Evolutionary conservation across 345 rosid species (phyloP).

Genomic region (Microthlaspi erraticum): DNA sequence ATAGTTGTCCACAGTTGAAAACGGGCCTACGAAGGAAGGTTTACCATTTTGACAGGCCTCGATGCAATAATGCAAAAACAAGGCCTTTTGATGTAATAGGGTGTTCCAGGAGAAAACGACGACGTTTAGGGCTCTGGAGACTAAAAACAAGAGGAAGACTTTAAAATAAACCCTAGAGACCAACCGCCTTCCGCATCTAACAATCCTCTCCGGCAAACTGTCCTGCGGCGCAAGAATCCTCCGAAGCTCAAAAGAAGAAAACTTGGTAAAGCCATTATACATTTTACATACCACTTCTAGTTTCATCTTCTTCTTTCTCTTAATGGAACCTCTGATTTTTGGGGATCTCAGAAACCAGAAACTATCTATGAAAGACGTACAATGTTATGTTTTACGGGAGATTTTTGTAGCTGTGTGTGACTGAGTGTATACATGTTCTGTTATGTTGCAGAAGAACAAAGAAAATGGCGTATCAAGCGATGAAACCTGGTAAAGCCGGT

Average conservation of each 20-base stretch:
- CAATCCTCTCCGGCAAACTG: slow-evolving; percentile 10
- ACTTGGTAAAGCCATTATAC: background rate
- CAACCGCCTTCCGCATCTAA: background rate
- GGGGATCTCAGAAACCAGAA: background rate
- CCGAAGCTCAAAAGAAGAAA: too few relatives aligned
- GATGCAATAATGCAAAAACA: background rate
- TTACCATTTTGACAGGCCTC: too few relatives aligned
- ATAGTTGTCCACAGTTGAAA: too few relatives aligned
- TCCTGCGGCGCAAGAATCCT: background rate
- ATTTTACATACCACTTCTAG: too few relatives aligned
- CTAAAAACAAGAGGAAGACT: background rate
- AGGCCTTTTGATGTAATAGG: too few relatives aligned
- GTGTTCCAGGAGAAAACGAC: background rate
- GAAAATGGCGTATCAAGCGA: slow-evolving; percentile 53
- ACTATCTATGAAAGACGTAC: too few relatives aligned
- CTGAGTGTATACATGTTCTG: background rate
- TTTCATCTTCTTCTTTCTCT: background rate
- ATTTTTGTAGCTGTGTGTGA: background rate
- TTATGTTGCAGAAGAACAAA: slow-evolving; percentile 1
- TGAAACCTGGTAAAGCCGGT: slow-evolving; percentile 60
- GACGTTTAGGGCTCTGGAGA: background rate
- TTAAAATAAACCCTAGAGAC: slow-evolving; percentile 15
- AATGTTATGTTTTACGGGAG: background rate
- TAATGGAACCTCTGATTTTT: background rate
- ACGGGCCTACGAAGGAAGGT: too few relatives aligned